A percentile compares a stretch with the other conserved stretches of the same genome.
phyloP scores from a whole-genome alignment of 1,284 basidiomycete genomes.

The Cryptococcus sp. region DNA sequence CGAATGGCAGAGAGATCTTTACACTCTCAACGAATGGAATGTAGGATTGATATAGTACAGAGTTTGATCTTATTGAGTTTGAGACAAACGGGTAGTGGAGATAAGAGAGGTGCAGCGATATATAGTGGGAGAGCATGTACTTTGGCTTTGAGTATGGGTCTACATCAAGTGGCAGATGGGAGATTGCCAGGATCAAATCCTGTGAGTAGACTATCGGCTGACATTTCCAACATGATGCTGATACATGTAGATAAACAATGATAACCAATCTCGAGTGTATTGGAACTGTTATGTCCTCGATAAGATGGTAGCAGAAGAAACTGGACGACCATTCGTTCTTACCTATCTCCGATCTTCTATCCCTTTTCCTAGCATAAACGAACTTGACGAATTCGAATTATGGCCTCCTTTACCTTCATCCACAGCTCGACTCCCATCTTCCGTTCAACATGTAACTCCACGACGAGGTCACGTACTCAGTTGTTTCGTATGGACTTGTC shows the following conservation, averaged over 20 bases:
- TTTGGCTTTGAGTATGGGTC: constrained; percentile 48
- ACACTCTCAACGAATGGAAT: constrained; percentile 20
- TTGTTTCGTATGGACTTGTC: constrained; percentile 38
- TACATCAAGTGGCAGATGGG: constrained; percentile 23
- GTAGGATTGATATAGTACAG: constrained; percentile 40
- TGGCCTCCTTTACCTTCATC: constrained; percentile 4
- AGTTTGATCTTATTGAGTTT: constrained; percentile 46
- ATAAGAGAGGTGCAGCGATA: constrained; percentile 46
- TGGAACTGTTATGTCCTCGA: constrained; percentile 50
- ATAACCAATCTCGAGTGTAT: constrained; percentile 45
- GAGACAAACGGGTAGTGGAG: constrained; percentile 48
- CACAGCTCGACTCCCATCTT: constrained; percentile 15
- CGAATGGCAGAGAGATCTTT: constrained; percentile 32
- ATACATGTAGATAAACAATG: constrained; percentile 22
- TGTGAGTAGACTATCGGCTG: constrained; percentile 13
- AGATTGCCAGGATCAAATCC: constrained; percentile 12
- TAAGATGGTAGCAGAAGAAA: constrained; percentile 48
- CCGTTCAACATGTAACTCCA: constrained; percentile 21
- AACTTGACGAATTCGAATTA: constrained; percentile 21
- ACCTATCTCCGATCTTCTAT: constrained; percentile 43
- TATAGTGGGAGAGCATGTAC: constrained; percentile 45
- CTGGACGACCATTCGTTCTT: constrained; percentile 46
- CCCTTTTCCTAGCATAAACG: constrained; percentile 43
- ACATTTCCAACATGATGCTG: not conserved
- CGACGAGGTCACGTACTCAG: constrained; percentile 31